Evolutionary conservation across 2,329 filamentous ascomycete species (phyloP), one percentile per base, ranked within the genome.

Genomic region (Fusarium citri): DNA sequence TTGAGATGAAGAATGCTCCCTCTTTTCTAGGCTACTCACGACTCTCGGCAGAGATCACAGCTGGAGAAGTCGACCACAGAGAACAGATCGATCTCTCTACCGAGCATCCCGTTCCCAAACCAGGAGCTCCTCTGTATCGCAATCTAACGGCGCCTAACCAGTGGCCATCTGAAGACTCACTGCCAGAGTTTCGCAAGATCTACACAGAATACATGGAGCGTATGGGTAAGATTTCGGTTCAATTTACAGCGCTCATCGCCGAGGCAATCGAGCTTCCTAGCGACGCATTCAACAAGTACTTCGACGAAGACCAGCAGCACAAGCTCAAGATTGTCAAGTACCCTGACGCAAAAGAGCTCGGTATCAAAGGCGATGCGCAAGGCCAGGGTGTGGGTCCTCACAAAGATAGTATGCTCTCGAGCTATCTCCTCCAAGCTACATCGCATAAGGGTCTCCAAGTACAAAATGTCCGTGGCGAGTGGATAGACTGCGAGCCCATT

Each of bases 261-360:
- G 93, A 97, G 82, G 91, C 92, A n/a, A 91, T 97, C 67, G 87
- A 88, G 12, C 84, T 97, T 8, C 88, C 91, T 0, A 67, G 84
- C 0, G 80, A 86, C 53, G 92, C 94, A 0, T 97, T 97, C 79
- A 83, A 88, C 76, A 89, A 87, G 74, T 97, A 94, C 83, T 95
- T 95, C 80, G 92, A 94, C 77, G 73, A 85, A 83, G 79, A 86
- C 72, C 84, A 88, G 82, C 93, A 96, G 81, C 93, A 97, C 83
- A 97, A 97, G 83, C 86, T 97, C 74, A 97, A 97, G 83, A 91
- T 97, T 64, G 91, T 97, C 64, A 93, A 92, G 82, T 97, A 96
- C 76, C 94, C 94, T 0, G 93, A 96, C 77, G 79, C 87, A 15
- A 80, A 82, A n/a, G 85, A 89, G 77, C 81, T 92, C 3, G 87